These are phyloP conservation scores for Inonotus obliquus DNA, from an alignment of 1,284 basidiomycete genomes.

Conservation along the genomic window DNA sequence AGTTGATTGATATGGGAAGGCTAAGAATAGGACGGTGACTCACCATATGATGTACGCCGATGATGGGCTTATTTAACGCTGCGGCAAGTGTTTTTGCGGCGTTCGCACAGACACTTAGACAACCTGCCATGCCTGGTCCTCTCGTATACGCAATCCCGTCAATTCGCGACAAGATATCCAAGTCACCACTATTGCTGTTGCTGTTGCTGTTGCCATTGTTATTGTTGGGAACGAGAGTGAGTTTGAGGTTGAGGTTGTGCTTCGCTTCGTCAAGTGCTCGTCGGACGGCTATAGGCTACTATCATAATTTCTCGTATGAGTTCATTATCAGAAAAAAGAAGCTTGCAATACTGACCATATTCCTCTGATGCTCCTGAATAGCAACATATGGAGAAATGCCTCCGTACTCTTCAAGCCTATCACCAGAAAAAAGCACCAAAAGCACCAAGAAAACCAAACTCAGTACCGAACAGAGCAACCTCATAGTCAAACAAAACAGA, in stretches of 20 bases:
- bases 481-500: background rate
- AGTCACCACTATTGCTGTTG: too few relatives aligned
- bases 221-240: too few relatives aligned
- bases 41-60: constrained; percentile 95
- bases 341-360: constrained; percentile 52
- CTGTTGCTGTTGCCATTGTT: too few relatives aligned
- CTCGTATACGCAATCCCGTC: constrained; percentile 89
- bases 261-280: constrained; percentile 64
- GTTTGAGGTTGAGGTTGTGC: constrained; percentile 28
- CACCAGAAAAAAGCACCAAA: background rate
- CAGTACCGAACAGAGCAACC: too few relatives aligned
- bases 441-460: background rate
- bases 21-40: constrained; percentile 19
- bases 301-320: constrained; percentile 7
- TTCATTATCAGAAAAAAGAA: background rate
- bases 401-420: constrained; percentile 62
- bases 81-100: constrained; percentile 81
- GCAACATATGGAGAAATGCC: constrained; percentile 84
- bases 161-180: constrained; percentile 45
- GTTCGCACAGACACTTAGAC: constrained; percentile 71
- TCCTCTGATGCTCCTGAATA: constrained; percentile 67
- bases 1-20: constrained; percentile 1
- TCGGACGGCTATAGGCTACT: constrained; percentile 69
- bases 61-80: constrained; percentile 68
- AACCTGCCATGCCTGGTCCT: constrained; percentile 83